Base-by-base conservation (phyloP, 1,284 basidiomycete species). In the Fomitiporia mediterranea region DNA sequence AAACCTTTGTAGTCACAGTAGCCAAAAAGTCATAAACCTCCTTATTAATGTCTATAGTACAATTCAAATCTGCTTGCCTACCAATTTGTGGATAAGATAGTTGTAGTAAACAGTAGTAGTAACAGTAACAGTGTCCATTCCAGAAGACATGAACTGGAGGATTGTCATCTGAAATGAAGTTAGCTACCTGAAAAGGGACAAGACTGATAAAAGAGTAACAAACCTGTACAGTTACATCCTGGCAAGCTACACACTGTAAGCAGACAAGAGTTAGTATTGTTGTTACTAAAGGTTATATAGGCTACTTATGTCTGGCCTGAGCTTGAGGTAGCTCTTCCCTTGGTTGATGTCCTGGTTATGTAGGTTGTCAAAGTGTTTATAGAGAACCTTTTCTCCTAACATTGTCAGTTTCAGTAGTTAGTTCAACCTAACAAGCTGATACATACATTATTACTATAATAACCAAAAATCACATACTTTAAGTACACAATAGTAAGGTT, bases 21-120 rank as follows among this genome's bases (percentile, higher is more conserved):
- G 94, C 95, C 73, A 99, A 83, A 81, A 99, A 99, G 78, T 99
- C 95, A 74, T 98, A 99, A 56, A 99, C 97, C 75, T 99, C 97
- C 83, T 88, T 94, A 88, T 99, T 99, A 70, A 93, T 91, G 65
- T 91, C 79, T 69, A 92, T 86, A 57, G 96, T 94, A 56, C 96
- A 89, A 49, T 83, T 90, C 68, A 99, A 80, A 81, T 99, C 97
- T 78, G 92, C 89, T 46, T 80, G 84, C 71, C 95, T 95, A 60
- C 95, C 95, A 60, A 94, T 73, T 72, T 98, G 94, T 47, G 97
- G 70, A 99, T 98, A 72, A 99, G 83, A 78, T 99, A 96, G 78
- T 99, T 97, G 72, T 96, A 99, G 81, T 98, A 94, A 55, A 98
- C 93, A 60, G 96, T 98, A 63, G 96, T 95, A 47, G 97, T 97